Evolutionary conservation across 352 stramenopile species (phyloP), one percentile per base, ranked within the genome.

Genomic region (Globisporangium sylvaticum): DNA sequence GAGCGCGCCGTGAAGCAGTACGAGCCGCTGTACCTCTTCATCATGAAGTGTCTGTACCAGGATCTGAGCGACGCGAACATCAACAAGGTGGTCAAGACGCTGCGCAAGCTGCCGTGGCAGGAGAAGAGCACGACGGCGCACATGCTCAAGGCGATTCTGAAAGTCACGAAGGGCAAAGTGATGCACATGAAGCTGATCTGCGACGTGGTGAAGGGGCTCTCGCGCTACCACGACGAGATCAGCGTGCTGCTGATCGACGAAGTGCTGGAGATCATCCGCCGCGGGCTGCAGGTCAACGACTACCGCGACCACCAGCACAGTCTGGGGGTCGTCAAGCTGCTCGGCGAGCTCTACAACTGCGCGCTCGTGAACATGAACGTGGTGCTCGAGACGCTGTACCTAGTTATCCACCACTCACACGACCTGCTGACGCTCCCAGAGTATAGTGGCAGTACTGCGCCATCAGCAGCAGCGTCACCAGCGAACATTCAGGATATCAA

Each of bases 401-500:
- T 97, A 37, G 79, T 99, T 34, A 83, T 99, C 57, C 92, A 99
- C 68, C 91, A 98, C 73, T 97, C 95, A 39, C 97, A 99, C 65
- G 91, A 98, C 58, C 87, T 99, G 62, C 75, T 91, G 42, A 80
- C 63, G 18, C 66, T 92, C 9, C 79, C 83, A 0, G 79, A 90
- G 64, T 93, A 89, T 48, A 77, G 67, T 22, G 74, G 70, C 25
- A 64, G 73, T 18, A 73, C 72, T 22, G 58, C 79, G 1, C 66
- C 71, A 5, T 14, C 48, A 37, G 14, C 55, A 46, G 39, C 53
- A 44, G 12, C 37, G 14, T 7, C 42, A 32, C 20, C 50, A 55
- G 56, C 71, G 10, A 80, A 89, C 25, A 46, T 88, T 9, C 65
- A 87, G 9, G 84, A 91, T 12, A 77, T 89, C 64, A 89, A 92